Conservation (phyloP, 2,329 filamentous ascomycete species). For the Aschersonia sp. region DNA sequence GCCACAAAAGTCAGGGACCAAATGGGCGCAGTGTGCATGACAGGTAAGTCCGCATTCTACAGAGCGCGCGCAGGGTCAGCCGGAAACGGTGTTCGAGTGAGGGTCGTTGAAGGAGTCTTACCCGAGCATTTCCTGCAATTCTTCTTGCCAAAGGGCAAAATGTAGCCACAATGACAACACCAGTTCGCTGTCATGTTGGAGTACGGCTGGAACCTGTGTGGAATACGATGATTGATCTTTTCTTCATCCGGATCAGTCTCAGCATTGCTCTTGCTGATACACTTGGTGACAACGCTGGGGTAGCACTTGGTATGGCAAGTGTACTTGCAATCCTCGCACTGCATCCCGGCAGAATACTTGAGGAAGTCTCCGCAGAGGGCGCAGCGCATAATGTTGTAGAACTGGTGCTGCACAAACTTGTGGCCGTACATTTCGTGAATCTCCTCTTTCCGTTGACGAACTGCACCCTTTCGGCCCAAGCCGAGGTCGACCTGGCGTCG, state of each 20-base stretch:
- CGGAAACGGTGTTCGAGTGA: background rate
- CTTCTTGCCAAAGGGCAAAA: constrained; percentile 87
- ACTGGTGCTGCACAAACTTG: constrained; percentile 97
- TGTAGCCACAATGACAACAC: constrained; percentile 98
- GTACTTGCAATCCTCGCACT: constrained; percentile 99
- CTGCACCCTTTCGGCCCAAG: constrained; percentile 85
- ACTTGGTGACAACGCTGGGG: constrained; percentile 91
- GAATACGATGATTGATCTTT: constrained; percentile 98
- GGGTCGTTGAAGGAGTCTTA: constrained; percentile 23
- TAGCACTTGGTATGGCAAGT: constrained; percentile 98
- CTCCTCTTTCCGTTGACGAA: constrained; percentile 95
- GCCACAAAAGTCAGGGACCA: constrained; percentile 96
- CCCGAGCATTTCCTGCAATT: constrained; percentile 85
- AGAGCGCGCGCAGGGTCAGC: background rate
- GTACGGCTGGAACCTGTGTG: constrained; percentile 92
- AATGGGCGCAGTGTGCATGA: constrained; percentile 80
- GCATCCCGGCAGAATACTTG: constrained; percentile 97
- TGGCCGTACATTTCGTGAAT: constrained; percentile 98
- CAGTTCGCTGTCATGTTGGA: constrained; percentile 97
- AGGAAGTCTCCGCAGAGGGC: constrained; percentile 95
- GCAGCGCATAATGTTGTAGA: constrained; percentile 99
- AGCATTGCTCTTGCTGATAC: constrained; percentile 98
- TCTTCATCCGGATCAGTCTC: constrained; percentile 97
- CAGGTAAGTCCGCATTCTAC: constrained; percentile 82
- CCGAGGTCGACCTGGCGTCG: constrained; percentile 74